A percentile compares a stretch with the other conserved stretches of the same genome.
These are phyloP conservation scores for Phytophthora kernoviae DNA, from an alignment of 352 stramenopile species.

Conservation along the genomic window DNA sequence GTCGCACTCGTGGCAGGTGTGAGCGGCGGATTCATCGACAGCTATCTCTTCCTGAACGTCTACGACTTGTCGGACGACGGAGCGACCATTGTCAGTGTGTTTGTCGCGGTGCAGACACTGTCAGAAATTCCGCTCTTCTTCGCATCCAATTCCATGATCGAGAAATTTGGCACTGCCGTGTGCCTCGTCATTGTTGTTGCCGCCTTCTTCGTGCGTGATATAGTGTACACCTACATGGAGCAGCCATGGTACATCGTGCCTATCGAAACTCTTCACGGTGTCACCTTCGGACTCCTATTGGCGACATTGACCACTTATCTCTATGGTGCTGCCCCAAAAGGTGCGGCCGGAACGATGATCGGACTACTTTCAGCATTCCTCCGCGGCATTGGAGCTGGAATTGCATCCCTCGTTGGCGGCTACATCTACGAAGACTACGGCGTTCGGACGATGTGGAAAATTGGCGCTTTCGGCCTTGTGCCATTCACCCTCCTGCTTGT, in stretches of 20 bases:
- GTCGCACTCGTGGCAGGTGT: slow-evolving; percentile 52
- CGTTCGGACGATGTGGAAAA: slow-evolving; percentile 50
- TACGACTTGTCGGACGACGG: slow-evolving; percentile 50
- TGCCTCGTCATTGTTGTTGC: slow-evolving; percentile 46
- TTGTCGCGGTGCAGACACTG: slow-evolving; percentile 46
- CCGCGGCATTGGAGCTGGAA: slow-evolving; percentile 45
- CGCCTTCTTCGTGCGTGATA: slow-evolving; percentile 48
- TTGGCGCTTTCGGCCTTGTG: slow-evolving; percentile 39
- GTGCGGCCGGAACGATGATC: slow-evolving; percentile 51
- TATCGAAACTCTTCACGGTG: slow-evolving; percentile 55
- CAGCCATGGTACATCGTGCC: slow-evolving; percentile 54
- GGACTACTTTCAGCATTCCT: slow-evolving; percentile 56
- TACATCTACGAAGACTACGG: slow-evolving; percentile 58
- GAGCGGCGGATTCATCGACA: slow-evolving; percentile 61
- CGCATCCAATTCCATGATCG: slow-evolving; percentile 46
- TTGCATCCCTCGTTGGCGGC: slow-evolving; percentile 48
- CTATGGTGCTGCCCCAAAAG: slow-evolving; percentile 38
- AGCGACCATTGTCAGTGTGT: slow-evolving; percentile 47
- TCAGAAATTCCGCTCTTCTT: slow-evolving; percentile 65
- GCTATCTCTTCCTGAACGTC: slow-evolving; percentile 57
- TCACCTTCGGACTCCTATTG: slow-evolving; percentile 52
- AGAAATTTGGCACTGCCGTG: slow-evolving; percentile 41
- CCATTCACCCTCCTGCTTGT: slow-evolving; percentile 13
- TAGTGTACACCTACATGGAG: slow-evolving; percentile 51
- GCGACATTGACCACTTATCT: slow-evolving; percentile 52